phyloP scores from a whole-genome alignment of 108 stramenopile species.

The Nitzschia inconspicua region DNA sequence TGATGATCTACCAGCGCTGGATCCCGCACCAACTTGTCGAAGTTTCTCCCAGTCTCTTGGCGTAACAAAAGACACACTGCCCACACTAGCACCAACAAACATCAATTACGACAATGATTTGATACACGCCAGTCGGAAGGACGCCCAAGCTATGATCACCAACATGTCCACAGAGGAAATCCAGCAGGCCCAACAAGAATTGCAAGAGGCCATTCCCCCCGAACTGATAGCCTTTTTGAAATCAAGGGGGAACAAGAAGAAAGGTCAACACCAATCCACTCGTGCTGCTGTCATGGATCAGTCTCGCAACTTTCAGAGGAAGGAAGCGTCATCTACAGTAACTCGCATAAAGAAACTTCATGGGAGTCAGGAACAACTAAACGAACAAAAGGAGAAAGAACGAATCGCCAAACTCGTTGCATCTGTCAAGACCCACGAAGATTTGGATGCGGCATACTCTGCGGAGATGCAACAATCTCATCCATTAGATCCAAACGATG shows the following conservation, averaged over 20 bases:
- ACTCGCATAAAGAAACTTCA: neutral
- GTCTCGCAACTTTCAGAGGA: neutral
- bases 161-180: slow-evolving; percentile 74
- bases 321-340: slow-evolving; percentile 9
- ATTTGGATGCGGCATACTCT: slow-evolving; percentile 68
- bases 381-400: slow-evolving; percentile 49
- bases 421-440: slow-evolving; percentile 63
- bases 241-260: slow-evolving; percentile 26
- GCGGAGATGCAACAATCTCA: slow-evolving; percentile 25
- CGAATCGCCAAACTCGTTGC: slow-evolving; percentile 55
- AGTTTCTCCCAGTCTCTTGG: too few species aligned
- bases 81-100: too few species aligned
- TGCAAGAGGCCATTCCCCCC: slow-evolving; percentile 59
- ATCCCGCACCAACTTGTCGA: too few species aligned
- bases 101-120: neutral
- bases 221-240: slow-evolving; percentile 63
- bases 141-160: slow-evolving; percentile 54
- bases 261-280: neutral
- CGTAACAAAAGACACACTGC: too few species aligned
- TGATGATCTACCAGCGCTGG: neutral
- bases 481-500: slow-evolving; percentile 3
- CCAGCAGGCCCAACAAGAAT: slow-evolving; percentile 46
- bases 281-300: too few species aligned
- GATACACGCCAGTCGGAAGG: slow-evolving; percentile 19
- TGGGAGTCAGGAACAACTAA: slow-evolving; percentile 6